Evolutionary conservation across 2,329 filamentous ascomycete genomes (phyloP).

Genomic region (Alternaria atra): DNA sequence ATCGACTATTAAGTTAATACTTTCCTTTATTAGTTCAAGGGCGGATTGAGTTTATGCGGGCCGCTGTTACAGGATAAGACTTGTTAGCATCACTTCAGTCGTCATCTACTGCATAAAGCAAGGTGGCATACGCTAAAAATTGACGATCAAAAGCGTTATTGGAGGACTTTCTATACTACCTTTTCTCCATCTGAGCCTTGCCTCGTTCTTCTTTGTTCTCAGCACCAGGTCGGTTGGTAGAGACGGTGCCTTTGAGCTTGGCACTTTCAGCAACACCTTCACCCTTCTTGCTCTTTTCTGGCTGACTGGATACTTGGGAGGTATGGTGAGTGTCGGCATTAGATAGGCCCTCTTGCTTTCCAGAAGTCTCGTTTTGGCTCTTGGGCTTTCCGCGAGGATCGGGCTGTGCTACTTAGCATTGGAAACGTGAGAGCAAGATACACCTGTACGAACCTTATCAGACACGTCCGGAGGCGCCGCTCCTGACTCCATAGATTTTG

Average conservation of each 20-base stretch:
- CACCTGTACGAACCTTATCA: constrained; percentile 34
- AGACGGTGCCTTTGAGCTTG: constrained; percentile 56
- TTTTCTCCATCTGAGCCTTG: constrained; percentile 38
- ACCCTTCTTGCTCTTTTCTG: constrained; percentile 63
- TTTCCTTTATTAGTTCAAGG: background rate
- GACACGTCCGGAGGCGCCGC: constrained; percentile 34
- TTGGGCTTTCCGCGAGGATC: constrained; percentile 37
- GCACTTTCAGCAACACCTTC: constrained; percentile 65
- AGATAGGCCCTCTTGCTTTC: constrained; percentile 63
- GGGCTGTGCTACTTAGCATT: constrained; percentile 37
- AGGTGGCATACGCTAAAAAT: background rate
- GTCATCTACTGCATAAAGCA: background rate
- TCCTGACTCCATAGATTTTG: constrained; percentile 1
- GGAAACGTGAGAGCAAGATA: background rate
- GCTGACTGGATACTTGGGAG: constrained; percentile 53
- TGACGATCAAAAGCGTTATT: background rate
- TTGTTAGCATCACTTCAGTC: background rate
- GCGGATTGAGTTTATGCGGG: background rate
- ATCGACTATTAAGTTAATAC: background rate
- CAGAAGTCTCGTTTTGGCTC: constrained; percentile 55
- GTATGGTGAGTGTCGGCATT: constrained; percentile 63
- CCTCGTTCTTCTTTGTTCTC: constrained; percentile 47
- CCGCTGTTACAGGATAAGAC: too few species aligned
- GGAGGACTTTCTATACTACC: constrained; percentile 19
- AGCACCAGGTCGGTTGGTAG: constrained; percentile 40